A percentile compares a stretch with the other conserved stretches of the same genome.
phyloP scores from a whole-genome alignment of 129 eudicot genomes.

The Centella asiatica region DNA sequence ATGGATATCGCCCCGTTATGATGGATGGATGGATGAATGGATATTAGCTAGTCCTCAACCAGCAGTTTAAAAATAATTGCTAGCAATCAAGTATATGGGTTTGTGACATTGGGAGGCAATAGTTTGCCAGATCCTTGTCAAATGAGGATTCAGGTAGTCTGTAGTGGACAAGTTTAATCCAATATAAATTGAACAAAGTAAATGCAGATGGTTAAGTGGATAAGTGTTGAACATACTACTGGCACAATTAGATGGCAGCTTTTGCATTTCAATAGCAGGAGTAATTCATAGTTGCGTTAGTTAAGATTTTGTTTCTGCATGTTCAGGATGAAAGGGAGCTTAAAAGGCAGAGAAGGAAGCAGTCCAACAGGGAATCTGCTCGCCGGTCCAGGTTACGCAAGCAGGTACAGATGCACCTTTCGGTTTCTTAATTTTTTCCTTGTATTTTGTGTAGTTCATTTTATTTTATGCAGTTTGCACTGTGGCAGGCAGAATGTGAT shows the following conservation, averaged over 20 bases:
- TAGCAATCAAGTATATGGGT: too few species aligned
- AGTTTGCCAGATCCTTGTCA: too few species aligned
- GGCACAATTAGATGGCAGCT: not conserved
- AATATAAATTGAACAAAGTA: not conserved
- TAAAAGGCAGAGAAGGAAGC: conserved; percentile 89
- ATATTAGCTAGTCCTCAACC: too few species aligned
- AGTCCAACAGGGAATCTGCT: conserved; percentile 96
- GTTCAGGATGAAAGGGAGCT: conserved; percentile 93
- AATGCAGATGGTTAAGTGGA: not conserved
- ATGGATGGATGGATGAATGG: too few species aligned
- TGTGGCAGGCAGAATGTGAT: conserved; percentile 78
- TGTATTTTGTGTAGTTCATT: not conserved
- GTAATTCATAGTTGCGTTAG: too few species aligned
- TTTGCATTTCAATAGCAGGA: too few species aligned
- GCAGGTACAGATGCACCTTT: conserved; percentile 40
- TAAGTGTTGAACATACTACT: not conserved
- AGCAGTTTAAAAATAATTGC: too few species aligned
- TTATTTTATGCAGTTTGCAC: not conserved
- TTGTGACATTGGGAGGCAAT: too few species aligned
- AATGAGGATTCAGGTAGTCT: too few species aligned
- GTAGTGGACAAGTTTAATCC: too few species aligned
- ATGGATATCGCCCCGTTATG: too few species aligned
- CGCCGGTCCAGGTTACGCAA: conserved; percentile 90
- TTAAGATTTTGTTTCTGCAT: not conserved
- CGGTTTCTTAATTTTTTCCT: not conserved